Percentiles rank a stretch among this genome's conserved stretches.
Evolutionary conservation across 2,329 filamentous ascomycete genomes (phyloP).

Genomic region (Tolypocladium guangdongense): DNA sequence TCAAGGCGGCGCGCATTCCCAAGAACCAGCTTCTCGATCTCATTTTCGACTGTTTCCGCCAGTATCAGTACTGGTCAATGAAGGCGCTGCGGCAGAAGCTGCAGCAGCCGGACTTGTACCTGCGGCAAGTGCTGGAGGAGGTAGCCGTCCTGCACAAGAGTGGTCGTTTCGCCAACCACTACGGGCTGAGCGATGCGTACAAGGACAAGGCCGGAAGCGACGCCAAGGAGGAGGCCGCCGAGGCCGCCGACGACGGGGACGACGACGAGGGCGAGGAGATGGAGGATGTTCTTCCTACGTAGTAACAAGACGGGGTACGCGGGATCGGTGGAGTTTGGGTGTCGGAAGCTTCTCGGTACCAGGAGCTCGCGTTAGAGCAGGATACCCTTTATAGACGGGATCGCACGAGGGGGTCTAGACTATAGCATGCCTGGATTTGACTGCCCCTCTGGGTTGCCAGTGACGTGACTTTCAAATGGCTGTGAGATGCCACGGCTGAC

Average conservation of each 20-base stretch:
- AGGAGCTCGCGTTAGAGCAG: conserved; percentile 9
- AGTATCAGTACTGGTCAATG: conserved; percentile 91
- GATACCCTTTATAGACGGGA: conserved; percentile 15
- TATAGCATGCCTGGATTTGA: background rate
- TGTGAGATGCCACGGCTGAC: background rate
- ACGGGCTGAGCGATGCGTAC: conserved; percentile 60
- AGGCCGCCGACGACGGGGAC: conserved; percentile 50
- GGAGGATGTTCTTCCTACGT: conserved; percentile 55
- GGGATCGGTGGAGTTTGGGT: background rate
- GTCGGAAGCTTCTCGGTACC: background rate
- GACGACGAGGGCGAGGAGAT: conserved; percentile 64
- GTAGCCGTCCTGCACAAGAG: conserved; percentile 74
- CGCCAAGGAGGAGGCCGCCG: conserved; percentile 42
- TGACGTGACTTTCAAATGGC: background rate
- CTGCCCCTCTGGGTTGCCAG: background rate
- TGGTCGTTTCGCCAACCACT: conserved; percentile 76
- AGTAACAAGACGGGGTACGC: conserved; percentile 5
- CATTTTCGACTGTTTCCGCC: conserved; percentile 72
- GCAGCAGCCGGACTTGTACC: conserved; percentile 84
- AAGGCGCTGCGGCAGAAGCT: conserved; percentile 68
- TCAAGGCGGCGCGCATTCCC: conserved; percentile 80
- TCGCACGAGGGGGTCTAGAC: conserved; percentile 2
- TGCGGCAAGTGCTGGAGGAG: conserved; percentile 74
- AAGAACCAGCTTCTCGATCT: conserved; percentile 79
- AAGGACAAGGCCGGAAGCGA: conserved; percentile 26